Base-by-base conservation (phyloP, 1,139 yeast species). In the Geotrichum klebahnii region DNA sequence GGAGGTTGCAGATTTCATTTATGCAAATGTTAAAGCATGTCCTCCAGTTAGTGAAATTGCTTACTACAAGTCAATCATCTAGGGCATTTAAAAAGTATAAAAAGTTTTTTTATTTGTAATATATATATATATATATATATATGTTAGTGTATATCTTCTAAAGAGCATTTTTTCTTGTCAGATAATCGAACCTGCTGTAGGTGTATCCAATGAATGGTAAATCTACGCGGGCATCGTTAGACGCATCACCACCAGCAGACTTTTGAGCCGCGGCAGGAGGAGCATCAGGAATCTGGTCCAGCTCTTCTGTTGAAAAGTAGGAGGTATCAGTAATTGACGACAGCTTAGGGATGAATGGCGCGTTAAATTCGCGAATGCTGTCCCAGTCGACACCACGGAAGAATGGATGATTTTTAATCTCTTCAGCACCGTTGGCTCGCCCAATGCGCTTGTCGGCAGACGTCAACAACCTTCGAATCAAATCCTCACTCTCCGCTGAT, bases 181-280 rank as follows among this genome's bases (percentile, higher is more conserved):
- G 75, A 65, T 89, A 88, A 68, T 89, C 97, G 66, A 92, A 92
- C 61, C 97, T 76, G 37, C 96, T 86, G 67, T 87, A 92, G 0
- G 97, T 92, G 70, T 92, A 92, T 1, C 98, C 98, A 64, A 92
- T 92, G 66, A 92, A 92, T 46, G 98, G 98, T 65, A 92, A 73
- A 61, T 90, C 97, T 62, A 85, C 94, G 52, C 75, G 74, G 58
- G 86, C 95, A 63, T 86, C 95, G 66, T 84, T 85, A 65, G 50
- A 44, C 46, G 60, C 44, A 12, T 35, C 65, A 49, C 61, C 63
- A n/a, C n/a, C n/a, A n/a, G n/a, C n/a, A n/a, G n/a, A n/a, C 20
- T 53, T 48, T 38, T 54, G 58, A 28, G 57, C 48, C 14, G 57
- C 55, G 3, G 62, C 57, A 46, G 68, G 67, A n/a, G 96, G 96